Base-by-base conservation (phyloP, 176 grass and related monocot species). In the Triticum dicoccoides region DNA sequence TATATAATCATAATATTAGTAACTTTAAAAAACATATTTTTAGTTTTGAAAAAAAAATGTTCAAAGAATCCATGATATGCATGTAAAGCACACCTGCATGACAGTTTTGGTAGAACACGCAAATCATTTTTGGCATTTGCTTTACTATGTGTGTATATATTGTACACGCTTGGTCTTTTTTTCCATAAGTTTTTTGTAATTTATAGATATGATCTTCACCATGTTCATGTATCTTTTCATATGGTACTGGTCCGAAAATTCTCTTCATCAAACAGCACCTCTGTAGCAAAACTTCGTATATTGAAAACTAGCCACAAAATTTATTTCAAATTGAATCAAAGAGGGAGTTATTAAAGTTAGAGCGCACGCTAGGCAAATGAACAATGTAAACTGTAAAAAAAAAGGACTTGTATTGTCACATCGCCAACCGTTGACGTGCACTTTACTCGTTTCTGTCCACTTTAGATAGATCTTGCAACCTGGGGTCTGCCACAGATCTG, bases 391-490 rank as follows among this genome's bases (percentile, higher is more conserved):
- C 15, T 42, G 69, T 72, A 42, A 24, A 72, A 30, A 27, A 65
- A 32, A 45, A 42, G 42, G 2, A 70, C 73, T 27, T 78, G 80
- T 88, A 37, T 37, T 78, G 86, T 88, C 64, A 83, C 86, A 69
- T 83, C 71, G 11, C 38, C 4, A 6, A 9, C 66, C 61, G 35
- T 10, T 65, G 18, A 59, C 54, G 41, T 77, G 59, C 44, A 52
- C 59, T 84, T 65, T 4, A 64, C 82, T 73, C 68, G 3, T 35
- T 52, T n/a, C 9, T 76, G 41, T 65, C 63, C 10, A 41, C 54
- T 20, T 58, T 58, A 35, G 3, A 4, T 61, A 5, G 34, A 78
- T 85, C 30, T 44, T 6, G 30, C 13, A 27, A 56, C 7, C 44
- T 54, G 24, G 58, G 74, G 73, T 77, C 82, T 38, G 67, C 70